Evolutionary conservation across 345 rosid genomes (phyloP).

Genomic region (Moringa oleifera): DNA sequence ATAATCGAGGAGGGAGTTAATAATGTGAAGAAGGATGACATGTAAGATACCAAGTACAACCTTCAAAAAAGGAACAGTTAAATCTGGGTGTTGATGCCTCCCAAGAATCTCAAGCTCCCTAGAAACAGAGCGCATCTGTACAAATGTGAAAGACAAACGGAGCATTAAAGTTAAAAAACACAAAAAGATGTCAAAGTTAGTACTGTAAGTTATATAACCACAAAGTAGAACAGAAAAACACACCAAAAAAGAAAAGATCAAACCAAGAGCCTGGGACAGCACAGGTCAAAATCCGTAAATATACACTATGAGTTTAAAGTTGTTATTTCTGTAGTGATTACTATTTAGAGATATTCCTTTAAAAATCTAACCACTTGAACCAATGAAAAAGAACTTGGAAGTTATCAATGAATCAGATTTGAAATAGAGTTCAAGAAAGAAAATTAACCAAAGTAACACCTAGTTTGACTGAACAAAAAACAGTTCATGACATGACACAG

Average conservation of each 20-base stretch:
- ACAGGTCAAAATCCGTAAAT: too few relatives aligned
- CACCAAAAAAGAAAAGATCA: too few relatives aligned
- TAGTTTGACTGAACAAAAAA: neutral
- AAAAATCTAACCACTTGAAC: too few relatives aligned
- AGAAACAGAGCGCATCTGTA: conserved; percentile 77
- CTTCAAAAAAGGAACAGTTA: conserved; percentile 83
- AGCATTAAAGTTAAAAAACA: too few relatives aligned
- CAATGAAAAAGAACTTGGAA: neutral
- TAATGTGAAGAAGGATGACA: too few relatives aligned
- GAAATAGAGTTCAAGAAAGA: neutral
- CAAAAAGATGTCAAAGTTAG: too few relatives aligned
- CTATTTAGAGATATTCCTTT: neutral
- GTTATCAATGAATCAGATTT: neutral
- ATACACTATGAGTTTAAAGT: too few relatives aligned
- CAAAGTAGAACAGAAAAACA: too few relatives aligned
- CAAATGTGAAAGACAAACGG: conserved; percentile 9
- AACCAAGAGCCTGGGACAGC: too few relatives aligned
- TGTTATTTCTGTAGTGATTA: neutral
- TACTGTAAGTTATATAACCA: too few relatives aligned
- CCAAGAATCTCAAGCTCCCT: conserved; percentile 88
- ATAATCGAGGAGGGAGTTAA: too few relatives aligned
- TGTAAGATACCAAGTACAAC: conserved; percentile 20
- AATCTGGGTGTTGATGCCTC: conserved; percentile 84
- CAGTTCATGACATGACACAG: too few relatives aligned
- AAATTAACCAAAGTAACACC: neutral